phyloP scores from a whole-genome alignment of 2,329 filamentous ascomycete species.

The Aspergillus luchuensis region DNA sequence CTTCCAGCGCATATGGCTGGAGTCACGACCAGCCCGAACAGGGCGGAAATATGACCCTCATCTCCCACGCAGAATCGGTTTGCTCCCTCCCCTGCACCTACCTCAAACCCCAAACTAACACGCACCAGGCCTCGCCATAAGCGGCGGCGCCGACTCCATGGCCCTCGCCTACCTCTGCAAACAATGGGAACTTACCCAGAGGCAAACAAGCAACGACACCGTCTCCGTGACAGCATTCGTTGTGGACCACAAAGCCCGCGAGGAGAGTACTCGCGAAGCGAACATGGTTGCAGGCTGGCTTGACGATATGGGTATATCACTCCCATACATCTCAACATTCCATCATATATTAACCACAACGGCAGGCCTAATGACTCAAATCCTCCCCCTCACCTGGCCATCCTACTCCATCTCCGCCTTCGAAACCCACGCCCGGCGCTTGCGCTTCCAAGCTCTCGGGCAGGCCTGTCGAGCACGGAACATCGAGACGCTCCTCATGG shows the following conservation, averaged over 20 bases:
- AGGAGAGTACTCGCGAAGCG: conserved; percentile 58
- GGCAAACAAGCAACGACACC: conserved; percentile 14
- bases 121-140: conserved; percentile 72
- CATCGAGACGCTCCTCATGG: conserved; percentile 69
- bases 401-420: conserved; percentile 57
- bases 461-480: conserved; percentile 54
- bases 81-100: conserved; percentile 2
- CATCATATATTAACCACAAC: no score
- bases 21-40: conserved; percentile 17
- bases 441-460: conserved; percentile 74
- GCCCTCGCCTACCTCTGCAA: conserved; percentile 77
- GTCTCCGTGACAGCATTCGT: conserved; percentile 57
- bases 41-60: conserved; percentile 11
- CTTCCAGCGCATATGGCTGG: conserved; percentile 34
- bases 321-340: background rate
- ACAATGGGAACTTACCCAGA: conserved; percentile 38
- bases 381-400: conserved; percentile 57
- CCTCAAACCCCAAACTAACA: background rate
- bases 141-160: conserved; percentile 98
- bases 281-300: conserved; percentile 52
- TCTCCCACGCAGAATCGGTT: conserved; percentile 33
- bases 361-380: conserved; percentile 37
- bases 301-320: conserved; percentile 43
- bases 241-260: conserved; percentile 63
- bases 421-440: conserved; percentile 72